Conservation (phyloP, 192 early-diverging fungal species). For the Nowakowskiella sp. region DNA sequence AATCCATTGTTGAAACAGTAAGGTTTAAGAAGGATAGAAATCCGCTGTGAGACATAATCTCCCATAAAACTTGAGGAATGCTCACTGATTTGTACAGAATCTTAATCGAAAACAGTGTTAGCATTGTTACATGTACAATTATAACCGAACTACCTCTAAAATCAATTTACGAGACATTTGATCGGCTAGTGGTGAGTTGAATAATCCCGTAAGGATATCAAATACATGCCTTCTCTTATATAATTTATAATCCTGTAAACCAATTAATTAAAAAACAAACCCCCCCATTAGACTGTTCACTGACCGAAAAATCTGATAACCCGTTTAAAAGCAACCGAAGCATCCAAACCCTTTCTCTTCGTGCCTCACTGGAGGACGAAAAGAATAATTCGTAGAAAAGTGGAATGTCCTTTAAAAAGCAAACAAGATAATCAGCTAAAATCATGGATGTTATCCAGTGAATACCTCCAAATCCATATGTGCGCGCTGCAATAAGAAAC, state of each 20-base stretch:
- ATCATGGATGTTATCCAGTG: background rate
- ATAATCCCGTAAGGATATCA: slow-evolving; percentile 60
- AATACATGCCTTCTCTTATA: slow-evolving; percentile 63
- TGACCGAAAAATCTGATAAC: slow-evolving; percentile 43
- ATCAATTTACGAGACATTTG: slow-evolving; percentile 21
- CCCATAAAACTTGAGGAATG: slow-evolving; percentile 46
- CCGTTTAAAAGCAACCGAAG: slow-evolving; percentile 55
- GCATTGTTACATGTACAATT: background rate
- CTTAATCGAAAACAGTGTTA: background rate
- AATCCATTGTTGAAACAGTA: slow-evolving; percentile 6
- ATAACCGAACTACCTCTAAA: slow-evolving; percentile 7
- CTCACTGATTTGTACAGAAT: slow-evolving; percentile 33
- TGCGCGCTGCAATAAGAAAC: slow-evolving; percentile 65
- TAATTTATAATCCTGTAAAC: slow-evolving; percentile 51
- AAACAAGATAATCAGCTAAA: background rate
- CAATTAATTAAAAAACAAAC: background rate
- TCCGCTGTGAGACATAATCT: slow-evolving; percentile 52
- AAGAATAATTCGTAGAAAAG: slow-evolving; percentile 76
- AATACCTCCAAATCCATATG: slow-evolving; percentile 61
- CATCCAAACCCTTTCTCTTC: slow-evolving; percentile 69
- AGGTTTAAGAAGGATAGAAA: slow-evolving; percentile 48
- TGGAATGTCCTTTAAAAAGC: slow-evolving; percentile 58
- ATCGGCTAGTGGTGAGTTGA: slow-evolving; percentile 56
- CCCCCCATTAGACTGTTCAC: background rate
- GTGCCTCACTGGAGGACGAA: slow-evolving; percentile 50